Percentiles rank a stretch among this genome's conserved stretches.
phyloP scores from a whole-genome alignment of 441 rosid species.

The Pelargonium cotyledonis region DNA sequence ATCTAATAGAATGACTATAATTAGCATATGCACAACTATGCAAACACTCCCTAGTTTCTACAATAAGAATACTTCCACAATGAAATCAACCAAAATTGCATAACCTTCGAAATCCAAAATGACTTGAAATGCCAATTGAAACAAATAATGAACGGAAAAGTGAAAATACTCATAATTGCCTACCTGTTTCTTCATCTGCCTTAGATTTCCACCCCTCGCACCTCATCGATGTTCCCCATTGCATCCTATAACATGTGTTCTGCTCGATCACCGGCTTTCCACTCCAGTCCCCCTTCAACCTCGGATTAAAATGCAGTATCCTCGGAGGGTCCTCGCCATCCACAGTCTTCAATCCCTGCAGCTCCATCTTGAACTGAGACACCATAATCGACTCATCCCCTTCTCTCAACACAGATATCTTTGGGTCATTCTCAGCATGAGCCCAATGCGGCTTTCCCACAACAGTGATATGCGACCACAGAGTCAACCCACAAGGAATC shows the following conservation, averaged over 20 bases:
- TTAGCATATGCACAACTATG: not conserved
- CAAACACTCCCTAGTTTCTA: not conserved
- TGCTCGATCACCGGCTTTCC: conserved; percentile 9
- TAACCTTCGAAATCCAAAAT: not conserved
- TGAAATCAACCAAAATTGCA: no score
- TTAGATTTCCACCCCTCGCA: conserved; percentile 10
- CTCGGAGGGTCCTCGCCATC: conserved; percentile 5
- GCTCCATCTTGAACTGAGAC: conserved; percentile 4
- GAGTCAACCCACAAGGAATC: conserved; percentile 41
- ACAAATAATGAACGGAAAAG: no score
- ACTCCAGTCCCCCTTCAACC: conserved; percentile 9
- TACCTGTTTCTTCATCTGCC: conserved; percentile 9
- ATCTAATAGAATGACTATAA: not conserved
- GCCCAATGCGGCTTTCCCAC: conserved; percentile 47
- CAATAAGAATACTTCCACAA: no score
- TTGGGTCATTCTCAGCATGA: conserved; percentile 32
- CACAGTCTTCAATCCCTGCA: conserved; percentile 3
- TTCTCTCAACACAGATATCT: conserved; percentile 15
- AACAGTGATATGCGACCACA: conserved; percentile 43
- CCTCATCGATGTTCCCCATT: conserved; percentile 7
- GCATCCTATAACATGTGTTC: conserved; percentile 7
- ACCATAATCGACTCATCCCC: conserved; percentile 2
- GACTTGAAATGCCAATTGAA: not conserved
- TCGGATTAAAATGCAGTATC: conserved; percentile 9
- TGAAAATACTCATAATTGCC: not conserved